Base-by-base conservation (phyloP, 2,329 filamentous ascomycete species). In the Biscogniauxia marginata region DNA sequence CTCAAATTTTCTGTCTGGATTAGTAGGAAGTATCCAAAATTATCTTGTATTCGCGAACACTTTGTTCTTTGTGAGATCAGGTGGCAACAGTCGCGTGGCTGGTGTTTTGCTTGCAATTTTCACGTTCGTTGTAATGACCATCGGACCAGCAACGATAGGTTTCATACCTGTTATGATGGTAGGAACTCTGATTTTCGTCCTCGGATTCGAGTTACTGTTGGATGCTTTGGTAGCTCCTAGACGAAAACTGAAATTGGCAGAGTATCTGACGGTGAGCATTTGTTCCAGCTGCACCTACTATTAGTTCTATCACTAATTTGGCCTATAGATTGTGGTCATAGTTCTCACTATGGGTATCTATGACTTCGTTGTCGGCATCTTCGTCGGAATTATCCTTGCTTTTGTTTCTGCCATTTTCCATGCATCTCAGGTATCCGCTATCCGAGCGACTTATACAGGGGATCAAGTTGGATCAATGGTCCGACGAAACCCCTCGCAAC, bases 11-110 rank as follows among this genome's bases (percentile, higher is more conserved):
- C 66, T 98, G 9, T 98, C 93, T 7, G 95, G 95, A 2, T 84
- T 88, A 60, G 79, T 85, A 11, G 95, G 95, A 11, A 97, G 93
- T 69, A 96, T 99, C 57, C 83, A 96, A 74, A 99, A 99, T 72
- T 99, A 99, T 69, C 83, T 99, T 1, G 95, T 99, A 0, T 99
- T 98, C 68, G 93, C 93, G 56, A 99, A 99, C 71, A 97, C 92
- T 61, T 84, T 96, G n/a, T 86, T 99, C 55, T 98, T 99, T 73
- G 96, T 98, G 70, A 86, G 90, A 22, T 96, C 92, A 48, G 95
- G 95, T 16, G 95, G 93, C 19, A 86, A 96, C 69, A 93, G 86
- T 66, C 87, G 95, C 49, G 77, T 96, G 46, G 95, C 93, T 7
- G 95, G 95, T 3, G 81, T 93, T 22, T 84, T 97, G 78, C 82